A percentile compares a stretch with the other conserved stretches of the same genome.
phyloP scores from a whole-genome alignment of 345 rosid genomes.

The Ceriops tagal region DNA sequence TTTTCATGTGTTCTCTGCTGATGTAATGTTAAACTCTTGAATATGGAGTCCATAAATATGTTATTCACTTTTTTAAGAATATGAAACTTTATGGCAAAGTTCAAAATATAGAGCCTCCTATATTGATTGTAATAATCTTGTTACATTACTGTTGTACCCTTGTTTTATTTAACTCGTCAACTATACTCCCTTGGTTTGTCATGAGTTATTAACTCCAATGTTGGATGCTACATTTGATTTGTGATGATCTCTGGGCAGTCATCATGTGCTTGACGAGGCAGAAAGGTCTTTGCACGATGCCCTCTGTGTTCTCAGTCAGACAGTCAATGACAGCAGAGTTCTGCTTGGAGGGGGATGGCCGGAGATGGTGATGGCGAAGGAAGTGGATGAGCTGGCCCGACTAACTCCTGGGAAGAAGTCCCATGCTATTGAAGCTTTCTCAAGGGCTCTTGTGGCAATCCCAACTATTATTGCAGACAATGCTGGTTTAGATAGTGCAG shows the following conservation, averaged over 20 bases:
- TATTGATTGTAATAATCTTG: too few relatives aligned
- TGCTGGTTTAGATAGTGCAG: conserved; percentile 99
- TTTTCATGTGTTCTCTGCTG: background rate
- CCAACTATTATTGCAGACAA: conserved; percentile 93
- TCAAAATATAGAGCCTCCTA: too few relatives aligned
- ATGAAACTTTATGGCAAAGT: too few relatives aligned
- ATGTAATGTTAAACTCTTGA: too few relatives aligned
- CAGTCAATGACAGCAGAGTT: conserved; percentile 86
- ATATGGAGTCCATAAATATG: too few relatives aligned
- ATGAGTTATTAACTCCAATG: too few relatives aligned
- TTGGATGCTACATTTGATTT: background rate
- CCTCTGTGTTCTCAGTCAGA: conserved; percentile 89
- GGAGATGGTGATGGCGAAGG: conserved; percentile 99
- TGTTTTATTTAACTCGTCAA: too few relatives aligned
- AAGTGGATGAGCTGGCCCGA: conserved; percentile 89
- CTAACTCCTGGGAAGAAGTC: conserved; percentile 95
- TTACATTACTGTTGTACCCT: too few relatives aligned
- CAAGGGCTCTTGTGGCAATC: conserved; percentile 75
- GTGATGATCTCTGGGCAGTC: conserved; percentile 43
- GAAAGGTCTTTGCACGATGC: conserved; percentile 98
- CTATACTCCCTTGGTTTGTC: too few relatives aligned
- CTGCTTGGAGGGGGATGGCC: conserved; percentile 99
- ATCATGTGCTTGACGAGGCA: conserved; percentile 96
- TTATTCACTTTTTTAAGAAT: too few relatives aligned
- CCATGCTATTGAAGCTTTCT: conserved; percentile 93